Conservation (phyloP, 2,329 filamentous ascomycete genomes). For the Neonectria sp. region DNA sequence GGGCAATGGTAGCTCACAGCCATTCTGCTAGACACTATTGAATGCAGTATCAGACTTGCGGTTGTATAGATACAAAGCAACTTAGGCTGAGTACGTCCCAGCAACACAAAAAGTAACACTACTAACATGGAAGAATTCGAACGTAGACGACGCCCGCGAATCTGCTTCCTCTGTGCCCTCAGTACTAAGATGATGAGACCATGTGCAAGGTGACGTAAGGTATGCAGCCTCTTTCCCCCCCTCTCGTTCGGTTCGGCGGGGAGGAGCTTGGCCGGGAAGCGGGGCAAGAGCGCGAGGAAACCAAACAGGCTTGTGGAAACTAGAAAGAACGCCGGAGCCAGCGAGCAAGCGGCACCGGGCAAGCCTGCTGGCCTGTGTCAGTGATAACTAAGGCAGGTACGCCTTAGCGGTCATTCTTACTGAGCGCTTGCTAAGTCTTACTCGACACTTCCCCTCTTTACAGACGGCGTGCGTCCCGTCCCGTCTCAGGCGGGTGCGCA, state of each 20-base stretch:
- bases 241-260: slow-evolving; percentile 13
- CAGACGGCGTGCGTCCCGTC: background rate
- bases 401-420: slow-evolving; percentile 14
- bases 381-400: slow-evolving; percentile 16
- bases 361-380: slow-evolving; percentile 5
- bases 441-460: slow-evolving; percentile 17
- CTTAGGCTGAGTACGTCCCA: background rate
- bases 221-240: background rate
- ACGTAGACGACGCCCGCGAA: too few species aligned
- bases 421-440: slow-evolving; percentile 28
- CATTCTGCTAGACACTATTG: background rate
- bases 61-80: background rate
- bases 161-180: too few species aligned
- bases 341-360: slow-evolving; percentile 11
- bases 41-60: background rate
- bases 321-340: slow-evolving; percentile 27
- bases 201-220: background rate
- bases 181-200: background rate
- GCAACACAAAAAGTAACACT: background rate
- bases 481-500: background rate
- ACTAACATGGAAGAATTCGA: too few species aligned
- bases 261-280: slow-evolving; percentile 6
- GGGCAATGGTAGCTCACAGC: background rate
- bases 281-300: slow-evolving; percentile 10
- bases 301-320: background rate